phyloP scores from a whole-genome alignment of 371 early-diverging fungal species.

The Mucor indicus region DNA sequence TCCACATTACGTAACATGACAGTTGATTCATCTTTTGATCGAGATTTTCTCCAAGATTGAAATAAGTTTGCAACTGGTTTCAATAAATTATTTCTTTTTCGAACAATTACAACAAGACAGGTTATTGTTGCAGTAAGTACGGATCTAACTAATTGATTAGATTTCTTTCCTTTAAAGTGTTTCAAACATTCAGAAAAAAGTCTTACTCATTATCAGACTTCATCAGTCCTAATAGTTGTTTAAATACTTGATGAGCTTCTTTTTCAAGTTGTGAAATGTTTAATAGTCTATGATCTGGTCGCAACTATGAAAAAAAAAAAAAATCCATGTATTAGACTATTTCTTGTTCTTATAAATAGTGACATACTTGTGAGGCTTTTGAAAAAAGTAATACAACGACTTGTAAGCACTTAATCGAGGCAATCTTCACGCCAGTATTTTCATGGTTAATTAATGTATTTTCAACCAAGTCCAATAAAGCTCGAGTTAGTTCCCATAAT shows the following conservation, averaged over 20 bases:
- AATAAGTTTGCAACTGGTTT: constrained; percentile 22
- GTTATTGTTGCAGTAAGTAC: constrained; percentile 45
- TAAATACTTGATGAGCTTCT: constrained; percentile 25
- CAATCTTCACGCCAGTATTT: constrained; percentile 39
- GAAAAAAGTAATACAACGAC: constrained; percentile 36
- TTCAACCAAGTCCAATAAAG: constrained; percentile 23
- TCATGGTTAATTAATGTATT: constrained; percentile 20
- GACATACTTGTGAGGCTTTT: constrained; percentile 15
- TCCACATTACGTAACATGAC: constrained; percentile 39
- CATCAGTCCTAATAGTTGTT: constrained; percentile 16
- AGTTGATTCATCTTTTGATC: constrained; percentile 25
- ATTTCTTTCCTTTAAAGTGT: not conserved
- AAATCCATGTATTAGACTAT: not conserved
- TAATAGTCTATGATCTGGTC: constrained; percentile 42
- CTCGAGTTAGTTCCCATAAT: constrained; percentile 36
- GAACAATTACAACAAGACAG: constrained; percentile 34
- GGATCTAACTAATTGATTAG: constrained; percentile 9
- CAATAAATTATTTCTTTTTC: constrained; percentile 33
- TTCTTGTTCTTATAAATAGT: not conserved
- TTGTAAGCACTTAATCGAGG: constrained; percentile 47
- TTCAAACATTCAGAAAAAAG: too few relatives aligned
- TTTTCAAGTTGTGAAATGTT: constrained; percentile 29
- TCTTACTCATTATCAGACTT: constrained; percentile 19
- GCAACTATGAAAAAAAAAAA: constrained; percentile 8
- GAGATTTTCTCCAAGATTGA: constrained; percentile 23